Percentiles rank a stretch among this genome's conserved stretches.
Evolutionary conservation across 2,329 filamentous ascomycete species (phyloP).

Genomic region (Aspergillus unguis): DNA sequence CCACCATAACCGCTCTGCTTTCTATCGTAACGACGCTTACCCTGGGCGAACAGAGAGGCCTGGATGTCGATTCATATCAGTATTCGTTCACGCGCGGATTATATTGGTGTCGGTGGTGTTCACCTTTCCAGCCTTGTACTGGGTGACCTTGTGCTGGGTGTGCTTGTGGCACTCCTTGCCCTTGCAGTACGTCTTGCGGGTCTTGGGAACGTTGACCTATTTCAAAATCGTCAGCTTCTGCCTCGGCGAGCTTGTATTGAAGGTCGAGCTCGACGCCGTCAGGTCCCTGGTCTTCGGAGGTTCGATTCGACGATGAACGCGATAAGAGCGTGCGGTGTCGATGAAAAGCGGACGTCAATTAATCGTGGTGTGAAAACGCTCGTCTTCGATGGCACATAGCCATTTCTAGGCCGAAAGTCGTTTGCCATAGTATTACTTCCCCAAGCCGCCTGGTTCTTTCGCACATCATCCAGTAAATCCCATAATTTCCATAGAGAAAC

Average conservation of each 20-base stretch:
- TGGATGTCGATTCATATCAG: constrained; percentile 34
- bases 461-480: neutral
- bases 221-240: constrained; percentile 14
- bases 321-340: neutral
- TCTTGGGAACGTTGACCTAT: constrained; percentile 98
- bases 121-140: constrained; percentile 96
- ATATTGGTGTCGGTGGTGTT: constrained; percentile 24
- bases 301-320: neutral
- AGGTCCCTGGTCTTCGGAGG: constrained; percentile 16
- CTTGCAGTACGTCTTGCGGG: constrained; percentile 96
- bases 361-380: neutral
- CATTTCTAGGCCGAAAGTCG: neutral
- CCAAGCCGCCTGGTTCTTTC: neutral
- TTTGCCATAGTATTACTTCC: neutral
- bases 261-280: constrained; percentile 4
- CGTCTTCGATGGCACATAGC: neutral
- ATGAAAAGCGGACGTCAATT: neutral
- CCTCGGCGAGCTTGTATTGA: neutral
- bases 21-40: constrained; percentile 99
- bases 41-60: constrained; percentile 94
- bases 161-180: constrained; percentile 91
- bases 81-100: constrained; percentile 14
- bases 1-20: constrained; percentile 99
- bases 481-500: neutral
- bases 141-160: constrained; percentile 88